Evolutionary conservation across 2,329 filamentous ascomycete genomes (phyloP).

Genomic region (Fusarium napiforme): DNA sequence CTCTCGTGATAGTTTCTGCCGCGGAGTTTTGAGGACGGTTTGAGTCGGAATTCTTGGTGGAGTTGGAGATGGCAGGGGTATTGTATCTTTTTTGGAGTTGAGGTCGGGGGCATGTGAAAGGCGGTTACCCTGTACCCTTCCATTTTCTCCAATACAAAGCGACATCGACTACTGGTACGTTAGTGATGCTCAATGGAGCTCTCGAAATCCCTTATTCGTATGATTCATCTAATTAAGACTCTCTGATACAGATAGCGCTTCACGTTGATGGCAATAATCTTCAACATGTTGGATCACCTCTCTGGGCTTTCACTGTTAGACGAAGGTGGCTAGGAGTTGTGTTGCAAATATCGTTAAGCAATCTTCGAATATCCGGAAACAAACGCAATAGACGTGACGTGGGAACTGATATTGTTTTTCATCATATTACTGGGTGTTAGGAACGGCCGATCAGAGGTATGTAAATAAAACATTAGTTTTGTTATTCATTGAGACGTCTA

Average conservation of each 20-base stretch:
- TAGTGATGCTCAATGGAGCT: background rate
- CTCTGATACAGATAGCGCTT: background rate
- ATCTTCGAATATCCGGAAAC: background rate
- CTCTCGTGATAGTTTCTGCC: conserved; percentile 60
- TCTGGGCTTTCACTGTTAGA: background rate
- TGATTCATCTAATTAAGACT: background rate
- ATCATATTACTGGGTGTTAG: background rate
- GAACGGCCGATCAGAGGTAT: background rate
- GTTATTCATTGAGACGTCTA: conserved; percentile 14
- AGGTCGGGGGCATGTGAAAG: conserved; percentile 14
- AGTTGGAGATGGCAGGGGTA: conserved; percentile 28
- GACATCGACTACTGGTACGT: too few species aligned
- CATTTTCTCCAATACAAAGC: background rate
- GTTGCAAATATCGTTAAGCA: rapidly evolving
- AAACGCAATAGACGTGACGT: too few species aligned
- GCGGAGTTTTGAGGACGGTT: conserved; percentile 58
- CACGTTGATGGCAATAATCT: too few species aligned
- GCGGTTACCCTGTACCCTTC: conserved; percentile 18
- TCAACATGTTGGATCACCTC: rapidly evolving
- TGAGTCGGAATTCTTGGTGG: conserved; percentile 12
- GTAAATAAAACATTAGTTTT: background rate
- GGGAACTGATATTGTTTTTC: background rate
- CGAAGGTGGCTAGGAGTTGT: rapidly evolving
- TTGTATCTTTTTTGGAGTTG: conserved; percentile 32
- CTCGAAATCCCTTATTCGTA: too few species aligned